Base-by-base conservation (phyloP, 2,329 filamentous ascomycete species). In the Cercospora nicotianae region DNA sequence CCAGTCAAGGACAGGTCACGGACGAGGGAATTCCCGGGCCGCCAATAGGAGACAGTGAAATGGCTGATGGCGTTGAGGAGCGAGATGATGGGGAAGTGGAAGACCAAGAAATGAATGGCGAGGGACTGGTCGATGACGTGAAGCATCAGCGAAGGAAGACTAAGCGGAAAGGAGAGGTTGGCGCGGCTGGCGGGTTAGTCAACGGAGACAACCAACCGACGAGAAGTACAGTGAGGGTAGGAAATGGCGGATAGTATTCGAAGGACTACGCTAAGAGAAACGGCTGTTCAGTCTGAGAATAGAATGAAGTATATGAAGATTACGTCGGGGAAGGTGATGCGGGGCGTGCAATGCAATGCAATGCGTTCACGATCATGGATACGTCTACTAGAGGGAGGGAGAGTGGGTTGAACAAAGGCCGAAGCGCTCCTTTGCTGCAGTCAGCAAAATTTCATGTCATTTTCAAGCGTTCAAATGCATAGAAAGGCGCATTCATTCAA, bases 61-160 rank as follows among this genome's bases (percentile, higher is more conserved):
- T 77, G 75, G 73, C 70, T 6, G 75, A 76, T 36, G 74, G 72
- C 13, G 73, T 73, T 42, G 72, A 69, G 18, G 75, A 76, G 45
- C 67, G 69, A 10, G 73, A 74, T 31, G 71, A 72, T 5, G 75
- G 74, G 9, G 74, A 77, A 58, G 59, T 72, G 26, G 75, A 77
- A 63, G 75, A 77, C 33, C 72, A 76, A 26, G 75, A 77, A 26
- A 76, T 77, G 73, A 67, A 68, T 53, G 68, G 62, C 5, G 62
- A 70, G n/a, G 65, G 65, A 3, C 23, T 66, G 13, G 59, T 63
- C 4, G 65, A 68, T 23, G 71, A 70, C 28, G 62, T 72, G 33
- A 59, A 62, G 63, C 58, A 70, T 13, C 71, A 71, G 51, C 65
- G 70, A 48, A 65, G 66, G 60, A 73, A 69, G 55, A 39, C 55